Evolutionary conservation across 2,329 filamentous ascomycete genomes (phyloP), one percentile per base, ranked within the genome.

Genomic region (Xylaria multiplex): DNA sequence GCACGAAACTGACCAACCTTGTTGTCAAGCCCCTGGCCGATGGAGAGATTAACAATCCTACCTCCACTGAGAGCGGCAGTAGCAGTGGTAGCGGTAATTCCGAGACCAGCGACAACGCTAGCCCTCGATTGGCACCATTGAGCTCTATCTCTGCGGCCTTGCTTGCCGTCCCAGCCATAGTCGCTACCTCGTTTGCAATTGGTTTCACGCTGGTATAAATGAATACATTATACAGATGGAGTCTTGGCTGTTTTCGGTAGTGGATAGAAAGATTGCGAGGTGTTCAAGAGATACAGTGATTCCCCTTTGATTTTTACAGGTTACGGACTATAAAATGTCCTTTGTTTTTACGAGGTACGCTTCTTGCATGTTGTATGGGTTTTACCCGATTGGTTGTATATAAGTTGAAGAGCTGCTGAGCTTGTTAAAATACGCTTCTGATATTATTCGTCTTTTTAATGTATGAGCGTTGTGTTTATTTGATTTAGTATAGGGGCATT

Each of bases 1-100:
- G 82, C 67, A 80, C 77, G 19, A 73, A 69, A 46, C 71, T 88
- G 62, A 78, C 75, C 49, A 76, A 76, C 73, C 81, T 88, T 54
- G 81, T 82, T 65, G 83, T 88, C 57, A 79, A 69, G 59, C 68
- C 73, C 37, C 62, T 75, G 11, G 54, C 56, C 8, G 68, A 72
- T 19, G 71, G 69, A 43, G 57, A 67, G 48, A 52, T 60, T 40
- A 75, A 75, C 59, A 71, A 53, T 16, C 69, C 69, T 32, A 65
- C 59, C 54, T 58, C 70, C 56, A 68, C 42, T 4, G 30, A 46
- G 8, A 32, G 19, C 6, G 30, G 27, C 42, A 60, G 50, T 48
- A 37, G 46, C 27, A 27, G 27, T 5, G 27, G 27, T 27, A 27
- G 27, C 42, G n/a, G 46, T 43, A 42, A 30, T 16, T 62, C 67